A percentile compares a stretch with the other conserved stretches of the same genome.
These are phyloP conservation scores for Colletotrichum navitas DNA, from an alignment of 2,329 filamentous ascomycete species.

Conservation along the genomic window DNA sequence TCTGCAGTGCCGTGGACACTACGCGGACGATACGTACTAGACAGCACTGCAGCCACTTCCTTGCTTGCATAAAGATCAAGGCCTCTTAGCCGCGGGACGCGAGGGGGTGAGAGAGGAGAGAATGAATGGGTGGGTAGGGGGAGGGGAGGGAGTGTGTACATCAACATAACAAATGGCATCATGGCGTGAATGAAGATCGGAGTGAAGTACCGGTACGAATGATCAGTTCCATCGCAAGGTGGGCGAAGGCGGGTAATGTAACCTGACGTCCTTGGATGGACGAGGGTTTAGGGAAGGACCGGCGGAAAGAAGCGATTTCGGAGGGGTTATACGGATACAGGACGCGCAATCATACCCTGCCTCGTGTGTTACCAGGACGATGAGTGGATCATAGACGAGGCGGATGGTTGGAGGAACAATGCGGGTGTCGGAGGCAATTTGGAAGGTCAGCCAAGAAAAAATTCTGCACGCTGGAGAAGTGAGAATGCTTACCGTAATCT, in stretches of 20 bases:
- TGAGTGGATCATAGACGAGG: too few species aligned
- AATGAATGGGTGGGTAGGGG: not conserved
- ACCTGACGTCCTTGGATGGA: constrained; percentile 31
- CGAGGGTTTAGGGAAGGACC: constrained; percentile 13
- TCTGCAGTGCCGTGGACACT: constrained; percentile 3
- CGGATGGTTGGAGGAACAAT: not conserved
- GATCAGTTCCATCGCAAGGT: constrained; percentile 1
- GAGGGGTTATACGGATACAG: not conserved
- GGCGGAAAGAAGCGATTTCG: constrained; percentile 16
- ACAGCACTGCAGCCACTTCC: constrained; percentile 17
- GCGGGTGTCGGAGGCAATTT: constrained; percentile 20
- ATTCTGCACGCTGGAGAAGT: constrained; percentile 29
- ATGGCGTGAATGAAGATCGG: constrained; percentile 17
- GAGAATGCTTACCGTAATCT: constrained; percentile 36
- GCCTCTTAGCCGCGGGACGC: constrained; percentile 12
- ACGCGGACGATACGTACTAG: not conserved
- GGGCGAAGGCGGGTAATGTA: constrained; percentile 24
- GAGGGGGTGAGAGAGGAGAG: constrained; percentile 1
- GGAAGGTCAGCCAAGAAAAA: not conserved
- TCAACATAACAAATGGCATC: not conserved
- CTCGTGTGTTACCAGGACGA: not conserved
- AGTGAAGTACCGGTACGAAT: constrained; percentile 14
- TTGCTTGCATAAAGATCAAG: constrained; percentile 33
- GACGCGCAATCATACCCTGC: too few species aligned
- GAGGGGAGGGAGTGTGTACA: not conserved